Evolutionary conservation across 2,329 filamentous ascomycete genomes (phyloP).

Genomic region (Setomelanomma holmii): DNA sequence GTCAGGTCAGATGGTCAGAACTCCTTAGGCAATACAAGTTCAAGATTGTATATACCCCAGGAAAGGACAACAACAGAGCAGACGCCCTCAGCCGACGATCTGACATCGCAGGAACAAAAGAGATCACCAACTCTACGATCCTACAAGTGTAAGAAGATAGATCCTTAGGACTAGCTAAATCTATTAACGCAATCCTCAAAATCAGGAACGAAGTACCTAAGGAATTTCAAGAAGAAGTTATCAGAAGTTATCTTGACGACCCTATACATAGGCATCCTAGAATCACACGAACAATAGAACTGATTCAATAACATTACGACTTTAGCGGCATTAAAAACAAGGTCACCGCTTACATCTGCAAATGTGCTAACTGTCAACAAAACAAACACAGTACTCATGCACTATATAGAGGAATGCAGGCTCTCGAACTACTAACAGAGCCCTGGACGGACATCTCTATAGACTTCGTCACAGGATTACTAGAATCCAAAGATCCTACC

Average conservation of each 20-base stretch:
- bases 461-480: conserved; percentile 9
- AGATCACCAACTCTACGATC: background rate
- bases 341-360: conserved; percentile 2
- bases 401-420: conserved; percentile 9
- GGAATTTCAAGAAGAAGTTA: background rate
- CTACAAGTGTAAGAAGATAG: background rate
- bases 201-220: background rate
- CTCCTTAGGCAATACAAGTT: background rate
- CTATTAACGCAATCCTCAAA: background rate
- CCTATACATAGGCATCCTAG: background rate
- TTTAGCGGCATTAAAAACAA: conserved; percentile 4
- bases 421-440: conserved; percentile 2
- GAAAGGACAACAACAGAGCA: background rate
- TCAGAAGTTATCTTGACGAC: background rate
- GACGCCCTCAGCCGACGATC: background rate
- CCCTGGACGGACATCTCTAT: too few species aligned
- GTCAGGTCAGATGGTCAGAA: background rate
- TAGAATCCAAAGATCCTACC: background rate
- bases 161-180: too few species aligned
- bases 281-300: conserved; percentile 1
- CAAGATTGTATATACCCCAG: background rate
- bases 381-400: conserved; percentile 10
- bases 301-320: conserved; percentile 5
- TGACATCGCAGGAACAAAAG: background rate
- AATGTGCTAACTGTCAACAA: conserved; percentile 6